Evolutionary conservation across 352 stramenopile species (phyloP), one percentile per base, ranked within the genome.

Genomic region (Pythium coloratum): DNA sequence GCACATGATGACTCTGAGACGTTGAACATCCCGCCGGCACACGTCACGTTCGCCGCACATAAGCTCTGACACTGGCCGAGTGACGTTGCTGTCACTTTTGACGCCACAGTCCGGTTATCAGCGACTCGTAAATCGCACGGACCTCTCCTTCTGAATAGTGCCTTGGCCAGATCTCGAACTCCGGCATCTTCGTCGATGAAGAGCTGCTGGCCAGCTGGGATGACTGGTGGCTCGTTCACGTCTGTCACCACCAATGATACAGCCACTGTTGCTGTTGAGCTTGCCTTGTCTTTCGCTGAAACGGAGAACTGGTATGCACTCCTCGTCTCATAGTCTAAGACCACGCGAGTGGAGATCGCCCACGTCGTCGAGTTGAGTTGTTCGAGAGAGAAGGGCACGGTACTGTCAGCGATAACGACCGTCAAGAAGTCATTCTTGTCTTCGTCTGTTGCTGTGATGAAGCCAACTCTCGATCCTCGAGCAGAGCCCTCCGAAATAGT

Each of bases 181-280:
- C 20, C 64, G 3, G 51, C 60, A 51, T 64, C 36, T 44, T 76
- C 70, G 7, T 67, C 62, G 42, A 78, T 67, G 49, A 78, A 76
- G 24, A 78, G 34, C 20, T 71, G 58, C 58, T 78, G 72, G 12
- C 40, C 40, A 7, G 51, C 3, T 6, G 12, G 26, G 8, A 76
- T 40, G 12, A 55, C 13, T 0, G 72, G 72, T 8, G 59, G 36
- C 36, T 78, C 72, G 26, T 72, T 71, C 1, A 76, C 65, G 38
- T 78, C 69, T 6, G 60, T 18, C 1, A 78, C 66, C 6, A 42
- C 38, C 5, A 76, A 0, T 12, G 58, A 18, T 0, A 75, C 16
- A 8, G 55, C 40, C 0, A 71, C 53, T 13, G 51, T 24, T 33
- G 55, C 62, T 24, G 66, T 42, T 30, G 59, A 68, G 30, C 40